Evolutionary conservation across 805 yeast species (phyloP).

Genomic region (Starmerella bacillaris): DNA sequence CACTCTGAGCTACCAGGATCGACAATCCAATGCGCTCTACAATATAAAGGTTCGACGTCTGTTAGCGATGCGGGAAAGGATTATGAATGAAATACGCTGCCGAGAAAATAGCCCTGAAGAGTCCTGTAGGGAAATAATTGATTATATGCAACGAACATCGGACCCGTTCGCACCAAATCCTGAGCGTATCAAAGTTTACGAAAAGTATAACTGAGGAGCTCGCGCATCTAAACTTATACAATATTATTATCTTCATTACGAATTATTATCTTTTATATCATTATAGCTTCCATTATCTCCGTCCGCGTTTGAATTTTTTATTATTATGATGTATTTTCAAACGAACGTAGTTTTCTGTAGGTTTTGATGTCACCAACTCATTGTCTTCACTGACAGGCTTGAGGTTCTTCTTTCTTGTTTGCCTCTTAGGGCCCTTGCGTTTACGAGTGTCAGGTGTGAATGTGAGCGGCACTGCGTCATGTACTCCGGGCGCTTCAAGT

Average conservation of each 20-base stretch:
- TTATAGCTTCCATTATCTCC: no score
- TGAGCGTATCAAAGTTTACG: neutral
- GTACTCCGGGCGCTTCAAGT: no score
- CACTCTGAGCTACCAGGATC: no score
- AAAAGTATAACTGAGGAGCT: neutral
- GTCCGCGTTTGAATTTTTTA: conserved; percentile 1
- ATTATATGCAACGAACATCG: neutral
- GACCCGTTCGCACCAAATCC: neutral
- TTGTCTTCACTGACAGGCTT: conserved; percentile 7
- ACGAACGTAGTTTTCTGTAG: conserved; percentile 12
- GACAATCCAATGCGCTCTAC: no score
- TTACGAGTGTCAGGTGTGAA: neutral
- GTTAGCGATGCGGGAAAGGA: neutral
- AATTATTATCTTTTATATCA: no score
- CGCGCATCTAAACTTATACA: no score
- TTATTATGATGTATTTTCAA: conserved; percentile 10
- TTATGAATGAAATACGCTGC: neutral
- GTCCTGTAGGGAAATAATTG: neutral
- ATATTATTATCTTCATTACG: no score
- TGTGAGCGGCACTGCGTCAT: neutral
- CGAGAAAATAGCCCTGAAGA: neutral
- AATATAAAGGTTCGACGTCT: neutral
- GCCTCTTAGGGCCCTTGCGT: conserved; percentile 12
- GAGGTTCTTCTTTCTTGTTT: conserved; percentile 12
- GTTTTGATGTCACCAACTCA: conserved; percentile 7